Percentiles rank a stretch among this genome's conserved stretches.
These are phyloP conservation scores for Austroboletus eburneus DNA, from an alignment of 768 basidiomycete species.

Conservation along the genomic window DNA sequence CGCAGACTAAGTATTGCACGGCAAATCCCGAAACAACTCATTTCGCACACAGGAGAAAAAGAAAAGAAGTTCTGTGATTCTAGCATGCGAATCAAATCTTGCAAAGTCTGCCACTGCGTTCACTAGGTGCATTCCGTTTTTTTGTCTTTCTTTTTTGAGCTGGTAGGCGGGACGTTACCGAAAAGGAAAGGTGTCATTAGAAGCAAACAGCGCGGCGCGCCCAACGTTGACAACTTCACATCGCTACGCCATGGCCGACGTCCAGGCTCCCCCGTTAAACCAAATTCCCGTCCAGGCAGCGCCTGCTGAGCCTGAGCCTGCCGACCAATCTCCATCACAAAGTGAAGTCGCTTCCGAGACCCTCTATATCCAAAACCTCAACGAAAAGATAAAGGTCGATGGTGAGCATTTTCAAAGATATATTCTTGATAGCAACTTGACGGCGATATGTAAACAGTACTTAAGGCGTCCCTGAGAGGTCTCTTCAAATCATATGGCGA, in stretches of 20 bases:
- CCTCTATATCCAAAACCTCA: constrained; percentile 93
- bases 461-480: constrained; percentile 82
- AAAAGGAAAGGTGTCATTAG: constrained; percentile 17
- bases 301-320: constrained; percentile 14
- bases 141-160: no score
- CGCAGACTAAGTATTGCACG: constrained; percentile 5
- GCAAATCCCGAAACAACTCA: constrained; percentile 16
- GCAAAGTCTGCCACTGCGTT: no score
- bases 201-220: constrained; percentile 21
- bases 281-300: constrained; percentile 26
- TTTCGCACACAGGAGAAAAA: not conserved
- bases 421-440: not conserved
- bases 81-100: no score
- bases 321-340: constrained; percentile 23
- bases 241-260: constrained; percentile 34
- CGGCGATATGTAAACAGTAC: constrained; percentile 44
- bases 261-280: constrained; percentile 30
- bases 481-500: constrained; percentile 93
- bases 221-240: not conserved
- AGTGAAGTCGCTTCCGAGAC: constrained; percentile 69
- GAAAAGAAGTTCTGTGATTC: no score
- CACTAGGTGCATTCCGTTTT: no score
- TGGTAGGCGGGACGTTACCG: not conserved
- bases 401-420: constrained; percentile 37
- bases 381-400: constrained; percentile 87